Evolutionary conservation across 176 grass and related monocot species (phyloP), one percentile per base, ranked within the genome.

Genomic region (Carex cristatella): DNA sequence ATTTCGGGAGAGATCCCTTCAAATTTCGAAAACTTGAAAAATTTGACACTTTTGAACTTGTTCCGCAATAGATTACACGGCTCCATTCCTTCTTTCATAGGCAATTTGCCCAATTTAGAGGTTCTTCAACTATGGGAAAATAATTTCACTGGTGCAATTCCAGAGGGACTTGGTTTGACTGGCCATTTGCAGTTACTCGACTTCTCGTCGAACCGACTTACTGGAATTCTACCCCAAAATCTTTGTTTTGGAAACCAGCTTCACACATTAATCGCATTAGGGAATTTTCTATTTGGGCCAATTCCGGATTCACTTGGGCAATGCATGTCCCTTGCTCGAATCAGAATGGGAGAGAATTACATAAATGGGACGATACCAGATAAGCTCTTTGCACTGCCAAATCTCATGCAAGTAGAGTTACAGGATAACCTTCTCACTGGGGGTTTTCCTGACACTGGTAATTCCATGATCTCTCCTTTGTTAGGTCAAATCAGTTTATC

Each of bases 41-140:
- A 91, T 80, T 28, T 97, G 62, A 97, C 92, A 4, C 86, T 97
- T 84, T 72, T 97, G 7, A 97, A 97, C 84, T 79, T 97, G 37
- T 97, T 97, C 81, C 87, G 94, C 10, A 97, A 97, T 64, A 86
- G 82, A 83, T 91, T 97, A 58, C 86, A 87, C 81, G 89, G 94
- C 0, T 86, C 87, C 65, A 94, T 97, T 79, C 94, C 94, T 1
- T 85, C 86, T 6, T 94, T 97, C 82, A 10, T 94, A 62, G 94
- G 89, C 4, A 87, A 93, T 4, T 38, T 97, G 72, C 92, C 90
- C 38, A 90, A n/a, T 68, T 87, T 97, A 67, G 94, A 97, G 81
- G 94, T 97, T 48, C 92, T 97, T 19, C 94, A 97, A 88, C 30
- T 97, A 54, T 97, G 94, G 94, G 94, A 97, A 80, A 97, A 97